Percentiles rank a stretch among this genome's conserved stretches.
These are phyloP conservation scores for Ophiostoma tasmaniense DNA, from an alignment of 2,329 filamentous ascomycete species.

Conservation along the genomic window DNA sequence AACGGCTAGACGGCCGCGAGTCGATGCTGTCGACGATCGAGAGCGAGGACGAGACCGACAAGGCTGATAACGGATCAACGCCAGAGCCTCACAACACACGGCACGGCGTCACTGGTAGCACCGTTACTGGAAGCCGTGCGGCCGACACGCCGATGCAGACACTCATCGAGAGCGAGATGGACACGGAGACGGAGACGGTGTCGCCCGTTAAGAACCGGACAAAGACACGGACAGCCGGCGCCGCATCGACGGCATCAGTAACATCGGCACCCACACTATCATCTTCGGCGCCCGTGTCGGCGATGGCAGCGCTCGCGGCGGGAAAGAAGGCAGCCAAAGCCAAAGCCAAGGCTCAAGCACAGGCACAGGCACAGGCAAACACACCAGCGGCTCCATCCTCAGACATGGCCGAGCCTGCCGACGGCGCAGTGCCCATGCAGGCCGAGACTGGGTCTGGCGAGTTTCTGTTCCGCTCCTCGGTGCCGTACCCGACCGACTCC, in stretches of 20 bases:
- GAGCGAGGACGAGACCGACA: constrained; percentile 55
- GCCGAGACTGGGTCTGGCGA: constrained; percentile 30
- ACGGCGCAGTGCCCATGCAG: constrained; percentile 26
- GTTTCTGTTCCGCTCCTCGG: constrained; percentile 62
- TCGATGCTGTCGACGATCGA: constrained; percentile 37
- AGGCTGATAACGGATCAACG: constrained; percentile 51
- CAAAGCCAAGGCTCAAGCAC: background rate
- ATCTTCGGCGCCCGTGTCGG: background rate
- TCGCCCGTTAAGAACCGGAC: constrained; percentile 29
- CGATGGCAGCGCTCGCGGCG: background rate
- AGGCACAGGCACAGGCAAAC: background rate
- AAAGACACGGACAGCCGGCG: constrained; percentile 17
- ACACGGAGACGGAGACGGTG: constrained; percentile 28
- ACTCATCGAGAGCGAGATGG: constrained; percentile 5
- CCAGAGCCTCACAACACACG: constrained; percentile 37
- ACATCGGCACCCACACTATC: background rate
- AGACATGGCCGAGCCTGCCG: constrained; percentile 20
- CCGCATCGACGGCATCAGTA: constrained; percentile 14
- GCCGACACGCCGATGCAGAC: background rate
- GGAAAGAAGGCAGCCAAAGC: constrained; percentile 5
- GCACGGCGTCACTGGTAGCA: background rate
- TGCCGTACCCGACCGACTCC: constrained; percentile 49
- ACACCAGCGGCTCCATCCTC: constrained; percentile 15
- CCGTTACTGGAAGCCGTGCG: background rate
- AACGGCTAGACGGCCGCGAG: constrained; percentile 58